phyloP scores from a whole-genome alignment of 2,329 filamentous ascomycete species.

The Sporothrix pseudoabietina region DNA sequence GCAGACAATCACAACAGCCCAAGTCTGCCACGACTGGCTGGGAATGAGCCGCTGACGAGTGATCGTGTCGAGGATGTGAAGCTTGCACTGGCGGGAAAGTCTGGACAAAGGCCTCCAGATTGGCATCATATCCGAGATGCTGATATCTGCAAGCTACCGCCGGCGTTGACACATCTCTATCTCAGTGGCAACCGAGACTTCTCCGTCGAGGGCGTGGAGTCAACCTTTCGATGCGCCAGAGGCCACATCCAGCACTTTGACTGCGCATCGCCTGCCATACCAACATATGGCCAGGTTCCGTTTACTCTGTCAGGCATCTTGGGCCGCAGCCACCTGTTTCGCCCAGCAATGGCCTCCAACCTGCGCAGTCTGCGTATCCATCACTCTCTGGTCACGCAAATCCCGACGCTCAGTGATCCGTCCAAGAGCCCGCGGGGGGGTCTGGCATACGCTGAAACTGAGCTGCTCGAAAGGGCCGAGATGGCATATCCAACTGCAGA shows the following conservation, averaged over 20 bases:
- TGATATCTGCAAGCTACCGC: slow-evolving; percentile 37
- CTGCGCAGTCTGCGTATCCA: slow-evolving; percentile 58
- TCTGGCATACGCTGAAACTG: slow-evolving; percentile 50
- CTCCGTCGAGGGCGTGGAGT: slow-evolving; percentile 48
- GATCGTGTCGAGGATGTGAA: slow-evolving; percentile 44
- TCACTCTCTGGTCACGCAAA: slow-evolving; percentile 61
- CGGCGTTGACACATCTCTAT: slow-evolving; percentile 57
- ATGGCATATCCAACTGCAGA: slow-evolving; percentile 51
- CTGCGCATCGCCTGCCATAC: slow-evolving; percentile 49
- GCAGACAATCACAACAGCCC: slow-evolving; percentile 15
- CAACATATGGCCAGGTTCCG: slow-evolving; percentile 29
- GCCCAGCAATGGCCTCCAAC: slow-evolving; percentile 57
- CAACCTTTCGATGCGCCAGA: slow-evolving; percentile 47
- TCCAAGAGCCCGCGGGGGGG: slow-evolving; percentile 44
- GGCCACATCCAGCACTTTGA: slow-evolving; percentile 57
- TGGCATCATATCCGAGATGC: slow-evolving; percentile 34
- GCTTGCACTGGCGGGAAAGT: slow-evolving; percentile 37
- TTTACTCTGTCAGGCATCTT: slow-evolving; percentile 47
- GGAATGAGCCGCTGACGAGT: slow-evolving; percentile 38
- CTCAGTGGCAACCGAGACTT: slow-evolving; percentile 53
- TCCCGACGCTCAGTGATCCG: slow-evolving; percentile 50
- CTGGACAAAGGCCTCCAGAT: slow-evolving; percentile 31
- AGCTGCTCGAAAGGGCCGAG: slow-evolving; percentile 48
- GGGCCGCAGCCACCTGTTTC: slow-evolving; percentile 51
- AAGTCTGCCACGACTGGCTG: slow-evolving; percentile 43